Evolutionary conservation across 106 monocot genomes (phyloP), one percentile per base, ranked within the genome.

Genomic region (Apostasia ramifera): DNA sequence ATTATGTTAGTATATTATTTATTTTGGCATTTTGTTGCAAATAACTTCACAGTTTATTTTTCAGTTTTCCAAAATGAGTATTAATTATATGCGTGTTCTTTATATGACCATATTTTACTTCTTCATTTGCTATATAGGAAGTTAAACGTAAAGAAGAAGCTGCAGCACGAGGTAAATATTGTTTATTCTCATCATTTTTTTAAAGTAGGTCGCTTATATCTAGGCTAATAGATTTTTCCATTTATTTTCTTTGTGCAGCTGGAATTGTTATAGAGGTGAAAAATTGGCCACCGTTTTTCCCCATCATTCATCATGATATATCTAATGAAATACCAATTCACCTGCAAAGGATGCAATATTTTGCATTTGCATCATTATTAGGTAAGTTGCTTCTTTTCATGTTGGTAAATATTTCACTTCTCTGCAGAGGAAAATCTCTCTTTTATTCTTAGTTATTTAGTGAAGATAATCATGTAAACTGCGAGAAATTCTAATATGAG

Each of bases 221-320:
- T 52, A 40, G 26, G 43, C 51, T 70, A 61, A 41, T 67, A 37
- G 26, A 3, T 66, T 42, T 3, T 11, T 63, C 42, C 8, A 6
- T 57, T 63, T 4, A 26, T 13, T 46, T 44, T 59, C 38, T 54
- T 40, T 47, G 46, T 72, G 66, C 85, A 89, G 89, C 89, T 82
- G 89, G 89, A 62, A 83, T 89, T 47, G 73, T 86, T 70, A 69
- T 86, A 59, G 79, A 90, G 57, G 78, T 78, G 62, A 90, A 81
- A 81, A 90, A 90, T 55, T 90, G 85, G 83, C 90, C 90, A 15
- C 78, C 85, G 3, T 81, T 86, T 70, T 86, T 83, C 73, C 90
- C 90, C 47, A 80, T 90, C 57, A 90, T 90, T 68, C 90, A 90
- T 75, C 86, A 86, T 70, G 90, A 90, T 61, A 90, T 90, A 60